phyloP scores from a whole-genome alignment of 2,329 filamentous ascomycete genomes.

The Colletotrichum tamarilloi region DNA sequence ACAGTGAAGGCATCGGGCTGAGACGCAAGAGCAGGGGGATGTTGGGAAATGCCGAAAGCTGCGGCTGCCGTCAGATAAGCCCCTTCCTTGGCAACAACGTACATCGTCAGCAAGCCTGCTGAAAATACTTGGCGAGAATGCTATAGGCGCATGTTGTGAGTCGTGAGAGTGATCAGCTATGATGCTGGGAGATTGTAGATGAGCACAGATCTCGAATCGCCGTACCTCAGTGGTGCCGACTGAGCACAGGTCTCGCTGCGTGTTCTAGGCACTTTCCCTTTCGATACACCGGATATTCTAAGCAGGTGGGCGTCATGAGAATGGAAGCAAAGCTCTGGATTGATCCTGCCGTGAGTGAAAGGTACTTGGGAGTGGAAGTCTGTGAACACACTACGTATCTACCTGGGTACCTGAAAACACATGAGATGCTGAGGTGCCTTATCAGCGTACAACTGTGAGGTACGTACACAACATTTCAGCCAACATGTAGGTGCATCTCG shows the following conservation, averaged over 20 bases:
- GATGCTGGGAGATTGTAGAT: neutral
- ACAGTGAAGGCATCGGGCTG: slow-evolving; percentile 15
- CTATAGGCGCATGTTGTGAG: neutral
- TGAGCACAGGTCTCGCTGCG: neutral
- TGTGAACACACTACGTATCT: no score
- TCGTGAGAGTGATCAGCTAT: neutral
- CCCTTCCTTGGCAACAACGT: slow-evolving; percentile 26
- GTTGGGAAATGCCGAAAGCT: slow-evolving; percentile 28
- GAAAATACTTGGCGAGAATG: neutral
- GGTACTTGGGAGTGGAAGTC: neutral
- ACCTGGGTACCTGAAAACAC: no score
- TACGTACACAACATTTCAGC: neutral
- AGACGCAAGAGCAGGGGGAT: slow-evolving; percentile 13
- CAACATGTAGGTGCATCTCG: neutral
- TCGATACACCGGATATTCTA: neutral
- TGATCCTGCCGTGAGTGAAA: neutral
- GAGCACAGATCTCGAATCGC: neutral
- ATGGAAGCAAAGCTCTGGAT: neutral
- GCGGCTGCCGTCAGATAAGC: slow-evolving; percentile 30
- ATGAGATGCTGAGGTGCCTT: no score
- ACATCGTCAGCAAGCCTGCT: slow-evolving; percentile 14
- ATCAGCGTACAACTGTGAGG: neutral
- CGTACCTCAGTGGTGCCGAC: neutral
- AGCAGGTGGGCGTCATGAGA: neutral
- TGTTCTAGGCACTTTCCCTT: neutral